Evolutionary conservation across 2,329 filamentous ascomycete genomes (phyloP).

Genomic region (Monosporascus sp.): DNA sequence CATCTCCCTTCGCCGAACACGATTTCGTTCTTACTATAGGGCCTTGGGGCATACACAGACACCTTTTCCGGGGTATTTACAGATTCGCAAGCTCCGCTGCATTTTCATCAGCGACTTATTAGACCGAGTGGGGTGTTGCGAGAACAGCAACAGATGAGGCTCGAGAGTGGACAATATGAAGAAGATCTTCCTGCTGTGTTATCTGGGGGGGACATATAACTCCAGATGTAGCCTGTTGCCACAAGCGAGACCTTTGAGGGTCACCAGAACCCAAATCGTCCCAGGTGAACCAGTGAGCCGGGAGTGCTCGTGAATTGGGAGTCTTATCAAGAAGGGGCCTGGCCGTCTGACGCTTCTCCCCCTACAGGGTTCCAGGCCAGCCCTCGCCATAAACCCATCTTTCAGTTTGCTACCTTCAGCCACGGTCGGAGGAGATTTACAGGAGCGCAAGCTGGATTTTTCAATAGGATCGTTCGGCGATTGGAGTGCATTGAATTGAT

Average conservation of each 20-base stretch:
- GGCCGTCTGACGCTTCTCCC: background rate
- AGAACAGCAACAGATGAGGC: background rate
- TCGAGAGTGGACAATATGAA: background rate
- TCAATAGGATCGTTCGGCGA: slow-evolving; percentile 28
- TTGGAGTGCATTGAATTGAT: slow-evolving; percentile 30
- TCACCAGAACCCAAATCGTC: background rate
- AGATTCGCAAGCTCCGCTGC: background rate
- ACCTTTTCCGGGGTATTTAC: background rate
- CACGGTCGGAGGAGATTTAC: slow-evolving; percentile 23
- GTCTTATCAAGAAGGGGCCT: background rate
- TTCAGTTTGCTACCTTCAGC: slow-evolving; percentile 25
- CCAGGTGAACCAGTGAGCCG: background rate
- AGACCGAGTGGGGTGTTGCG: background rate
- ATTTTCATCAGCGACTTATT: background rate
- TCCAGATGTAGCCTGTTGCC: background rate
- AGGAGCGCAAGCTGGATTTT: slow-evolving; percentile 28
- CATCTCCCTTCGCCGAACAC: slow-evolving; percentile 8
- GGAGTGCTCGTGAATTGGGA: background rate
- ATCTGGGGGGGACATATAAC: background rate
- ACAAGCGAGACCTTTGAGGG: background rate
- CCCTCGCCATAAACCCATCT: slow-evolving; percentile 12
- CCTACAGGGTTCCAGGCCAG: background rate
- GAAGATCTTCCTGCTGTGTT: background rate
- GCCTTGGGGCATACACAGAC: background rate
- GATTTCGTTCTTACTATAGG: background rate